Evolutionary conservation across 495 filamentous ascomycete genomes (phyloP).

Genomic region (Clavariopsis aquatica): DNA sequence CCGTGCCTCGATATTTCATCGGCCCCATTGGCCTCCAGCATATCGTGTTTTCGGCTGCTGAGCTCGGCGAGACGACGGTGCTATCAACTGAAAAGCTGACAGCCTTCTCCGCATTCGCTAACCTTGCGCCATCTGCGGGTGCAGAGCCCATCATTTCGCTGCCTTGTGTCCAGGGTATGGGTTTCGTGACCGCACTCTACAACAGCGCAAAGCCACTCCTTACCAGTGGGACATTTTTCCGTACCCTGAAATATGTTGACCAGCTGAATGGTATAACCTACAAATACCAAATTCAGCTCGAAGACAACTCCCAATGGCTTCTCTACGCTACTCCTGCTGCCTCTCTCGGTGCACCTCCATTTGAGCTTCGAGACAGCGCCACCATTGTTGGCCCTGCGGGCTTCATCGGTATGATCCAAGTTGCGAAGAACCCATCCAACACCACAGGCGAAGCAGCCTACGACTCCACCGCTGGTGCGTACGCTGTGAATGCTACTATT

Average conservation of each 20-base stretch:
- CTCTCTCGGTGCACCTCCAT: conserved; percentile 51
- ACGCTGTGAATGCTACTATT: conserved; percentile 62
- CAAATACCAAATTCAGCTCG: conserved; percentile 73
- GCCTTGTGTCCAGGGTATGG: conserved; percentile 88
- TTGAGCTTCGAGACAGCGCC: conserved; percentile 52
- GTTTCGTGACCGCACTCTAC: conserved; percentile 81
- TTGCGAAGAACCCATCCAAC: conserved; percentile 70
- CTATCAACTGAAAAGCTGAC: conserved; percentile 65
- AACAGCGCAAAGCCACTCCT: conserved; percentile 67
- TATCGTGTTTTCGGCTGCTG: conserved; percentile 72
- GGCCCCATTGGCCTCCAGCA: conserved; percentile 83
- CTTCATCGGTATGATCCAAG: conserved; percentile 73
- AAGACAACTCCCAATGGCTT: conserved; percentile 76
- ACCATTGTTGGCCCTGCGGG: conserved; percentile 53
- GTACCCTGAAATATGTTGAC: conserved; percentile 61
- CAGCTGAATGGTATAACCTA: conserved; percentile 62
- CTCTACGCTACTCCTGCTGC: conserved; percentile 68
- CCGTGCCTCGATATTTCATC: conserved; percentile 68
- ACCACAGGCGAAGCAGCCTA: conserved; percentile 62
- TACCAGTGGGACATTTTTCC: conserved; percentile 72
- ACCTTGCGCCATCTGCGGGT: conserved; percentile 57
- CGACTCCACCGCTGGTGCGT: conserved; percentile 75
- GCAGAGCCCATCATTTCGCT: conserved; percentile 65
- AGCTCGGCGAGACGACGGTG: conserved; percentile 61
- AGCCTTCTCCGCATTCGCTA: conserved; percentile 72